Evolutionary conservation across 148 eudicot genomes (phyloP), one percentile per base, ranked within the genome.

Genomic region (Tetragonia tetragonoides): DNA sequence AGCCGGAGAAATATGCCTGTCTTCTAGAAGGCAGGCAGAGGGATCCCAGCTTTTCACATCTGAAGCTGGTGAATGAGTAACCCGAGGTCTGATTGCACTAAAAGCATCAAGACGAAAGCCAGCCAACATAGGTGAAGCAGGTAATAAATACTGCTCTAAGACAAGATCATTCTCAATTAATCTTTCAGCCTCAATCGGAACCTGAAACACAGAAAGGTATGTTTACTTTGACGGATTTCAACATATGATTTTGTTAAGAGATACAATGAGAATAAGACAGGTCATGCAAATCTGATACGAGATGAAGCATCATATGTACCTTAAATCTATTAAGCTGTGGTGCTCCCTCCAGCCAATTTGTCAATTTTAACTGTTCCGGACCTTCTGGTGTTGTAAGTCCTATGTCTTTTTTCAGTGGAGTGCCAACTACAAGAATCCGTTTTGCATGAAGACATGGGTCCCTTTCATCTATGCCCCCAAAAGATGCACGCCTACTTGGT

Each of bases 101-200:
- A 95, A 87, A 71, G 91, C 89, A 86, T 95, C 99, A 66, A 95
- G 84, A 69, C 99, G 97, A 78, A 95, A 93, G 70, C 99, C 99
- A 47, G 97, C 94, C 80, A 95, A 76, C 84, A 81, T 75, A 20
- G 99, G 97, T 41, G 97, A 92, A 72, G 86, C 90, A 54, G 97
- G 97, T 73, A 87, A 85, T 66, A 91, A 75, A 87, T 85, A 93
- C 75, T 88, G 96, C 81, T 95, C 99, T 71, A 95, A 68, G 66
- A 89, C 87, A 54, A 95, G 93, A 85, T 95, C 99, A 68, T 85
- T 93, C 74, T 84, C 89, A 10, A 79, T 75, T 71, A 89, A 83
- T 85, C 97, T 88, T 83, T 93, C 97, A 57, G 87, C 87, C 83
- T 95, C 99, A 80, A 91, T 72, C 41, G 97, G 97, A 82, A 95